phyloP scores from a whole-genome alignment of 2,329 filamentous ascomycete species.

The Acephala macrosclerotiorum region DNA sequence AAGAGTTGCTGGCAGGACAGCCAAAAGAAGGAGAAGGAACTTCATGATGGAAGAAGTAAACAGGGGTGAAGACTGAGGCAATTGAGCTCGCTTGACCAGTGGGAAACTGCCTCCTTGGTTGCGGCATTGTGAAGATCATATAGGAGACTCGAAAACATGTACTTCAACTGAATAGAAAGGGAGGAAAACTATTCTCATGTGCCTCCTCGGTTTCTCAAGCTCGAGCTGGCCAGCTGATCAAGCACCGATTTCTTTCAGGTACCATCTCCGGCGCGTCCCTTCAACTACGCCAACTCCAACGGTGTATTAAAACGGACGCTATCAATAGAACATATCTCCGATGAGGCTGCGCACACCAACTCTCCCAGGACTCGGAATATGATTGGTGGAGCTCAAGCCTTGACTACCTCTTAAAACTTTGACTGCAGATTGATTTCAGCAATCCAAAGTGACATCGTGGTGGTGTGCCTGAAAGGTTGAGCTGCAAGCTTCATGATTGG shows the following conservation, averaged over 20 bases:
- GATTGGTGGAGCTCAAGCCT: slow-evolving; percentile 20
- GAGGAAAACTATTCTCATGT: slow-evolving; percentile 27
- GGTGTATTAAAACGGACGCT: not conserved
- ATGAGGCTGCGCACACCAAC: slow-evolving; percentile 7
- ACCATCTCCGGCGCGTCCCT: slow-evolving; percentile 19
- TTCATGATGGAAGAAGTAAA: slow-evolving; percentile 23
- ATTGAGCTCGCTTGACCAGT: not conserved
- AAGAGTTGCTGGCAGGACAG: slow-evolving; percentile 21
- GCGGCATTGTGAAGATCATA: slow-evolving; percentile 18
- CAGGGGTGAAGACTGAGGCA: not conserved
- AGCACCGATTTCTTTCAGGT: slow-evolving; percentile 20
- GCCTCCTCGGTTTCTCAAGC: slow-evolving; percentile 27
- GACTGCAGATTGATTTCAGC: too few species aligned
- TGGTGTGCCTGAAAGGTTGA: not conserved
- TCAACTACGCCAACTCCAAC: not conserved
- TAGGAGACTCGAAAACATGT: not conserved
- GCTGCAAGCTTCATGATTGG: not conserved
- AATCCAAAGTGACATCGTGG: not conserved
- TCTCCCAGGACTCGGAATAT: not conserved
- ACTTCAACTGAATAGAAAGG: not conserved
- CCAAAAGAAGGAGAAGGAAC: slow-evolving; percentile 21
- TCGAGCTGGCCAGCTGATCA: slow-evolving; percentile 23
- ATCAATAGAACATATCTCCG: slow-evolving; percentile 8
- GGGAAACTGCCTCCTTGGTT: not conserved
- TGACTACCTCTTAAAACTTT: not conserved